These are phyloP conservation scores for Cercospora sesami DNA, from an alignment of 2,329 filamentous ascomycete genomes.

Conservation along the genomic window DNA sequence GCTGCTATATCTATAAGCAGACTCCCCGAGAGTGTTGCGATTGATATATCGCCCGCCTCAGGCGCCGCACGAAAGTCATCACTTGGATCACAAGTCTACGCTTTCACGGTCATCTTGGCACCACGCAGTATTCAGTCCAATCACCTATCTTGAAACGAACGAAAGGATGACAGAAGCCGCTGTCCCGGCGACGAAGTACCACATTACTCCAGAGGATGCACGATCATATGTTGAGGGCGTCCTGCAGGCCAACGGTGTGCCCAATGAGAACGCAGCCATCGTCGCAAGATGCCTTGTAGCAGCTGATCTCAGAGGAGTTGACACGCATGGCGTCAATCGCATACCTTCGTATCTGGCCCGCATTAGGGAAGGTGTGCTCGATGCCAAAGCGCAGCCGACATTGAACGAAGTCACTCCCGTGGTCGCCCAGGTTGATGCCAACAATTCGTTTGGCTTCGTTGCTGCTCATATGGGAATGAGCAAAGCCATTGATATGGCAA, in stretches of 20 bases:
- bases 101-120: background rate
- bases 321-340: slow-evolving; percentile 76
- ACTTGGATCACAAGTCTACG: background rate
- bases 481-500: slow-evolving; percentile 66
- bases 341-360: slow-evolving; percentile 76
- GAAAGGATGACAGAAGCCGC: background rate
- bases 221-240: slow-evolving; percentile 54
- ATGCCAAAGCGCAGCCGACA: slow-evolving; percentile 59
- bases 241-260: slow-evolving; percentile 62
- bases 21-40: background rate
- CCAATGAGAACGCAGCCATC: slow-evolving; percentile 58
- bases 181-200: slow-evolving; percentile 16
- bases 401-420: slow-evolving; percentile 66
- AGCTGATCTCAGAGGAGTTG: slow-evolving; percentile 75
- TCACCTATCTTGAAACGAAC: background rate
- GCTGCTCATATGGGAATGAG: slow-evolving; percentile 67
- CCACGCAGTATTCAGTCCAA: background rate
- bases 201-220: slow-evolving; percentile 37
- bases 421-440: slow-evolving; percentile 66
- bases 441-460: slow-evolving; percentile 75
- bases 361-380: slow-evolving; percentile 67
- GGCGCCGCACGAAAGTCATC: background rate
- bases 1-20: background rate
- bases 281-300: slow-evolving; percentile 69
- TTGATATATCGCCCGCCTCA: background rate